These are phyloP conservation scores for Ustilago esculenta DNA, from an alignment of 1,284 basidiomycete genomes.

Conservation along the genomic window DNA sequence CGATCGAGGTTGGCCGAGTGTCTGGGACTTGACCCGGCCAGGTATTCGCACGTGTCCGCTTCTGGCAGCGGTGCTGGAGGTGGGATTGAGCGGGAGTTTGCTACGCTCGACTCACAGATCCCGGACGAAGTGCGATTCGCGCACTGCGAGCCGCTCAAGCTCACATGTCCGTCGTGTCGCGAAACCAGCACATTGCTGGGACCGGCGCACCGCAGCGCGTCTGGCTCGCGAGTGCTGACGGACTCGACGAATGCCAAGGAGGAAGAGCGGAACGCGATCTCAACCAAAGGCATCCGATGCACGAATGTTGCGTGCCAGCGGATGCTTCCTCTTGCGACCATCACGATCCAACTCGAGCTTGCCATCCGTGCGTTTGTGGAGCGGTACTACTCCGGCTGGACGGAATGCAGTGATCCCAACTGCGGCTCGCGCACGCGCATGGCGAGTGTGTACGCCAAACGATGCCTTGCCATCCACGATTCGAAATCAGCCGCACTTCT, in stretches of 20 bases:
- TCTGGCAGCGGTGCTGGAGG: conserved; percentile 39
- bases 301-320: conserved; percentile 27
- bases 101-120: conserved; percentile 87
- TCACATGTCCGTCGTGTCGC: conserved; percentile 55
- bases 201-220: conserved; percentile 17
- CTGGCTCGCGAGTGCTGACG: background rate
- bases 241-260: conserved; percentile 20
- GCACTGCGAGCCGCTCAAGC: conserved; percentile 46
- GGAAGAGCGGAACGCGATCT: conserved; percentile 27
- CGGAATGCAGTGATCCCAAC: conserved; percentile 83
- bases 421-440: conserved; percentile 85
- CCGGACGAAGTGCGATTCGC: conserved; percentile 82
- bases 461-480: conserved; percentile 56
- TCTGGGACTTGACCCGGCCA: conserved; percentile 86
- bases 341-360: conserved; percentile 79
- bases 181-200: conserved; percentile 35
- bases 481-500: conserved; percentile 21
- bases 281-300: conserved; percentile 43
- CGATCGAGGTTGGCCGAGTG: conserved; percentile 90
- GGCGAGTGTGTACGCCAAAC: conserved; percentile 88
- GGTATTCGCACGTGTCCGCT: conserved; percentile 71
- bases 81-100: conserved; percentile 73
- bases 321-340: conserved; percentile 25
- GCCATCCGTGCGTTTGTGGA: conserved; percentile 81
- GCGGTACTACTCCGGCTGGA: conserved; percentile 89